phyloP scores from a whole-genome alignment of 352 stramenopile genomes.

The Phytophthora megakarya region DNA sequence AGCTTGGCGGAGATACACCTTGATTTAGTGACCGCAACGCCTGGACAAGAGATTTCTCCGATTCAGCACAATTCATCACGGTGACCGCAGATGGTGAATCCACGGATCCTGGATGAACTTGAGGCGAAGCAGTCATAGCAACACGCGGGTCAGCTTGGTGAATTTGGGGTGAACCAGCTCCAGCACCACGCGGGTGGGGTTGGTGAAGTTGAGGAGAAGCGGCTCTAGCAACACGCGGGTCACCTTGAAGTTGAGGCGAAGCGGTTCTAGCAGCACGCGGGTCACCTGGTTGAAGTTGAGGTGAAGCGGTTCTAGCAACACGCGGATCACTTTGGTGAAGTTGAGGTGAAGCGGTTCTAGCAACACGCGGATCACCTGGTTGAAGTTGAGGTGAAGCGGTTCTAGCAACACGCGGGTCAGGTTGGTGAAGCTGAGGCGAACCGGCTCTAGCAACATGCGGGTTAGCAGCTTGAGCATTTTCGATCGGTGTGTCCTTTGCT shows the following conservation, averaged over 20 bases:
- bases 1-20: slow-evolving; percentile 27
- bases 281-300: slow-evolving; percentile 18
- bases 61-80: slow-evolving; percentile 70
- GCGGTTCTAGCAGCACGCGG: slow-evolving; percentile 7
- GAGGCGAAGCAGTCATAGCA: slow-evolving; percentile 8
- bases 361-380: slow-evolving; percentile 15
- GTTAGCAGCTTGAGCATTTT: slow-evolving; percentile 13
- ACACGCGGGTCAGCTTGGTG: slow-evolving; percentile 16
- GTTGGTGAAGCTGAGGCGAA: slow-evolving; percentile 11
- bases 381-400: slow-evolving; percentile 8
- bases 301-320: slow-evolving; percentile 7
- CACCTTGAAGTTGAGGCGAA: slow-evolving; percentile 11
- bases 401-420: slow-evolving; percentile 12
- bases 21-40: slow-evolving; percentile 69
- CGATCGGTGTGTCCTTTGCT: slow-evolving; percentile 50
- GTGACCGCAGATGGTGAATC: slow-evolving; percentile 58
- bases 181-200: slow-evolving; percentile 8
- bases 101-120: slow-evolving; percentile 16
- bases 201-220: slow-evolving; percentile 11
- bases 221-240: slow-evolving; percentile 10
- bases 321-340: slow-evolving; percentile 16
- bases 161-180: slow-evolving; percentile 7
- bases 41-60: slow-evolving; percentile 69
- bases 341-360: slow-evolving; percentile 7
- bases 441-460: slow-evolving; percentile 6